Evolutionary conservation across 306 rosid genomes (phyloP).

Genomic region (Vigna trinervia): DNA sequence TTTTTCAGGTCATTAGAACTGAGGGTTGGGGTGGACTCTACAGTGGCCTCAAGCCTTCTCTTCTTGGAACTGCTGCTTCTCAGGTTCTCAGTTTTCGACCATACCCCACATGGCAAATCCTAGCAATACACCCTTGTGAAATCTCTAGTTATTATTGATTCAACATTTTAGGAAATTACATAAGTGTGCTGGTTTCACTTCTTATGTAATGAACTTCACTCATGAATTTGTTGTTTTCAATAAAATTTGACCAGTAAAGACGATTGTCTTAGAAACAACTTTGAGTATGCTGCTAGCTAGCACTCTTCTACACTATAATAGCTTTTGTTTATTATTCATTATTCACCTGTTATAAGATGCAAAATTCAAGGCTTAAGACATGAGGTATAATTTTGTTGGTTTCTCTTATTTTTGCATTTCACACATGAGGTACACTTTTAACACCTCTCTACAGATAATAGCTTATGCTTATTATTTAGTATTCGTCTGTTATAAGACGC

Average conservation of each 20-base stretch:
- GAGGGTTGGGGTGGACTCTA: slow-evolving; percentile 94
- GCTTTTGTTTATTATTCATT: slow-evolving; percentile 1
- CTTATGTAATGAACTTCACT: not conserved
- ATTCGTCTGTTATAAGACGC: not conserved
- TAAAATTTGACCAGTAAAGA: not conserved
- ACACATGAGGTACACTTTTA: too few relatives aligned
- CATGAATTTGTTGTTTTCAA: not conserved
- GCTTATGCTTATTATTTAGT: not conserved
- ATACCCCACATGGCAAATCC: not conserved
- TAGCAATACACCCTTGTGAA: not conserved
- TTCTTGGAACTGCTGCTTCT: slow-evolving; percentile 89
- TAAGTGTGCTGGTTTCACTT: not conserved
- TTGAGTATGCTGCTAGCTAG: not conserved
- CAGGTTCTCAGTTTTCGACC: slow-evolving; percentile 57
- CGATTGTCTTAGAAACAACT: too few relatives aligned
- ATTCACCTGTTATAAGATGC: not conserved
- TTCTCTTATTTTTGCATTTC: too few relatives aligned
- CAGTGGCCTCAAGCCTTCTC: slow-evolving; percentile 89
- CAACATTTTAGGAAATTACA: not conserved
- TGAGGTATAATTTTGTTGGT: too few relatives aligned
- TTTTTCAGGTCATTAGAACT: slow-evolving; percentile 59
- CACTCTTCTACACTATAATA: not conserved
- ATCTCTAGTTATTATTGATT: not conserved
- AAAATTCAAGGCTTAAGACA: not conserved
- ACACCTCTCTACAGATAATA: not conserved